A percentile compares a stretch with the other conserved stretches of the same genome.
Conservation (phyloP, 2,329 filamentous ascomycete species). For the Pyrenophora seminiperda region DNA sequence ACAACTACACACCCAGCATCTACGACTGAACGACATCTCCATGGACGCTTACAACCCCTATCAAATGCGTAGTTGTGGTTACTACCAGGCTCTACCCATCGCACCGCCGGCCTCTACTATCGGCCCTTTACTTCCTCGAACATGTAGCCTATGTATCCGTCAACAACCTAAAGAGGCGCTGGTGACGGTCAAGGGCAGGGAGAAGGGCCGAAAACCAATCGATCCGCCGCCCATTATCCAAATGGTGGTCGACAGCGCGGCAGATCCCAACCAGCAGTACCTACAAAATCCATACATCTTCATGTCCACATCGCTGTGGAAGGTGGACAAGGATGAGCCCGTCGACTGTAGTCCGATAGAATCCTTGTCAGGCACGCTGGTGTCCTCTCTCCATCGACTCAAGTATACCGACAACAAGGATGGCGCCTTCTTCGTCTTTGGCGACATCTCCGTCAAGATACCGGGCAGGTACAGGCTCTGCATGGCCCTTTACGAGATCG, state of each 20-base stretch:
- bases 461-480: constrained; percentile 74
- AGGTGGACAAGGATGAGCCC: constrained; percentile 54
- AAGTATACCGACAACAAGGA: constrained; percentile 79
- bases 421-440: constrained; percentile 89
- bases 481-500: constrained; percentile 72
- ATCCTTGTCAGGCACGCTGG: constrained; percentile 71
- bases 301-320: constrained; percentile 62
- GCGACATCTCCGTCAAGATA: constrained; percentile 78
- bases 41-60: too few relatives aligned
- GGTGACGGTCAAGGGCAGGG: constrained; percentile 69
- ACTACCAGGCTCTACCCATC: not conserved
- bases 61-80: too few relatives aligned
- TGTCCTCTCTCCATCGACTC: constrained; percentile 80
- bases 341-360: constrained; percentile 46
- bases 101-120: not conserved
- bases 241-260: constrained; percentile 59
- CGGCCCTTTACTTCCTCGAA: not conserved
- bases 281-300: constrained; percentile 70
- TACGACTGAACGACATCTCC: too few relatives aligned
- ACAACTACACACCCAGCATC: too few relatives aligned
- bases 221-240: constrained; percentile 87
- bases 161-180: constrained; percentile 72
- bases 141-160: constrained; percentile 50
- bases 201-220: constrained; percentile 84
- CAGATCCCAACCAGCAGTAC: constrained; percentile 65